Evolutionary conservation across 2,329 filamentous ascomycete genomes (phyloP), one percentile per base, ranked within the genome.

Genomic region (Trematosphaeria pertusa): DNA sequence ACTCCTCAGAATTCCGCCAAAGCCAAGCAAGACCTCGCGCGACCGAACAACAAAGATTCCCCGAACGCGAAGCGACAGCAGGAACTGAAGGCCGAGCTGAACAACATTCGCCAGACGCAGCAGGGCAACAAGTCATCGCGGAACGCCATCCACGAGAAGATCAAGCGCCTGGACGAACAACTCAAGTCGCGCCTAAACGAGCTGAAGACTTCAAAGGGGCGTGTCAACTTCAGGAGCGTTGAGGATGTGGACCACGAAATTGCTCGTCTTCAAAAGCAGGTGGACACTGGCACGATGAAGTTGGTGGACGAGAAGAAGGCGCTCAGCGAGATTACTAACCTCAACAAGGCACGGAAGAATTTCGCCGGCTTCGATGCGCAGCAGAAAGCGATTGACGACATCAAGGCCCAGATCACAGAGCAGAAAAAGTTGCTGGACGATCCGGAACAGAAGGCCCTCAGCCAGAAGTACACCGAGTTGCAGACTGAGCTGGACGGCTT

Each of bases 231-330:
- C 84, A 96, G 94, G 83, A 91, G 80, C 61, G 83, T 85, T 43
- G 92, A 96, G 47, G 94, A 97, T 54, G 78, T 99, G 57, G 91
- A 97, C 72, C 81, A 81, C 54, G 85, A 94, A 74, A 94, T 97
- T 62, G 82, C 84, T 50, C 80, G 81, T 41, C 85, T 97, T 43
- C 89, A 96, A 59, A 87, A 87, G 74, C 84, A 93, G 71, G 91
- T 97, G 62, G 89, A 96, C 72, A 83, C 86, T 26, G 93, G 93
- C 56, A 88, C 83, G 71, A 92, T 99, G 88, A 96, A 92, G 78
- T 80, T 99, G 40, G 94, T 97, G 9, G 94, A 99, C 64, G 94
- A 97, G 84, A 95, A 91, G 81, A 97, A 97, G 83, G 87, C 90
- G 7, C 81, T 97, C 15, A 78, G 83, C 39, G 91, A 97, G 64